These are phyloP conservation scores for Catenaria anguillulae DNA, from an alignment of 371 early-diverging fungal genomes.

Conservation along the genomic window DNA sequence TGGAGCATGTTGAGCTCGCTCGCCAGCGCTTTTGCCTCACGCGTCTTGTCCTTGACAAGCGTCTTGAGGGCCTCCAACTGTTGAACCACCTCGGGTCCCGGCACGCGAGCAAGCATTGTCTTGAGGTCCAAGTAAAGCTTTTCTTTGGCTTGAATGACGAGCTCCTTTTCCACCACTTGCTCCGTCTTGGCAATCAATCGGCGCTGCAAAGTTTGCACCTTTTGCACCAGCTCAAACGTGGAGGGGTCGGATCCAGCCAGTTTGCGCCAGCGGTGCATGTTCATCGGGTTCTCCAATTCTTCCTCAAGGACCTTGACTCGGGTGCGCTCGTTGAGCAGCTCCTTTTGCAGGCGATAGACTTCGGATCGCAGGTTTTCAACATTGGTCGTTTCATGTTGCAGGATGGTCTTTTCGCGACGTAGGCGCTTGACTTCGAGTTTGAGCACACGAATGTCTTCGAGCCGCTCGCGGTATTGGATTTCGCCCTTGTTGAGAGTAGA, in stretches of 20 bases:
- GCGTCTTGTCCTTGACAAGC: slow-evolving; percentile 23
- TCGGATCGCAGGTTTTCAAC: slow-evolving; percentile 18
- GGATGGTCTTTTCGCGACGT: slow-evolving; percentile 20
- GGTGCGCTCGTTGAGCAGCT: slow-evolving; percentile 19
- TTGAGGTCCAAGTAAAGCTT: slow-evolving; percentile 21
- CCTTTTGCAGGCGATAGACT: slow-evolving; percentile 18
- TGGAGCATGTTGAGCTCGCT: slow-evolving; percentile 33
- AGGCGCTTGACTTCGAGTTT: slow-evolving; percentile 23
- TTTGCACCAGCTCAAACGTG: slow-evolving; percentile 23
- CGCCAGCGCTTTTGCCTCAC: slow-evolving; percentile 27
- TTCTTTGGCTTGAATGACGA: slow-evolving; percentile 18
- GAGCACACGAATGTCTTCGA: slow-evolving; percentile 27
- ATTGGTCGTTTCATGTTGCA: slow-evolving; percentile 24
- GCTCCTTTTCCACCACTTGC: slow-evolving; percentile 26
- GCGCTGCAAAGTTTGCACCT: slow-evolving; percentile 23
- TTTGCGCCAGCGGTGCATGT: slow-evolving; percentile 27
- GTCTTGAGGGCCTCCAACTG: slow-evolving; percentile 24
- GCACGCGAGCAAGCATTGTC: slow-evolving; percentile 17
- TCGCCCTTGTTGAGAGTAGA: slow-evolving; percentile 28
- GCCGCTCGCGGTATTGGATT: slow-evolving; percentile 21
- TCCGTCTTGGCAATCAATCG: slow-evolving; percentile 25
- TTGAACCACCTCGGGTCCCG: slow-evolving; percentile 32
- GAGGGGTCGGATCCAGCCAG: slow-evolving; percentile 24
- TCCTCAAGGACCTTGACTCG: slow-evolving; percentile 27
- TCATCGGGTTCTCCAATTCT: slow-evolving; percentile 26